Base-by-base conservation (phyloP, 176 grass and related monocot species). In the Zea luxurians region DNA sequence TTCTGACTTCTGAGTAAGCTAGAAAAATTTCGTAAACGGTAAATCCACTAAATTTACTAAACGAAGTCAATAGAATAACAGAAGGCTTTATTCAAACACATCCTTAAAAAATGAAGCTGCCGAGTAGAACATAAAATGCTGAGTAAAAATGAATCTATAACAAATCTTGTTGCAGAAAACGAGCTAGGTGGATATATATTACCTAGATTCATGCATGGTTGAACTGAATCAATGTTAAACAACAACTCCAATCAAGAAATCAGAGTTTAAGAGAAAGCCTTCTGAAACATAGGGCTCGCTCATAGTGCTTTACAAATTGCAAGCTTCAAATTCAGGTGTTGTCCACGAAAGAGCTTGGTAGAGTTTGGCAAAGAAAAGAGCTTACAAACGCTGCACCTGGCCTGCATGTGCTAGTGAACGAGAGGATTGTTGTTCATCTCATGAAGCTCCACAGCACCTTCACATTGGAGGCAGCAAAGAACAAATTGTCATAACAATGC, bases 391-490 rank as follows among this genome's bases (percentile, higher is more conserved):
- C 13, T 40, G 53, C 52, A 38, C 34, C 67, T 2, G 0, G 17
- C 37, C 71, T 76, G 41, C 47, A 48, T 7, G 45, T 42, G 8
- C 59, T 17, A 61, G 41, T n/a, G 34, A 78, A 60, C 4, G 2
- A 69, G 75, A 36, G 0, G 15, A 35, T 37, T 5, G 7, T 54
- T 16, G 37, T 83, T 44, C 27, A 18, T 34, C 42, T 89, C 76
- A 89, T 55, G 83, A 83, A 45, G 83, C 76, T 77, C 83, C 86
- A 50, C 90, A 92, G 7, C 90, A 92, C 77, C 83, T 89, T 74
- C 61, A 92, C 11, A 74, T 67, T 72, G 48, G 47, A 76, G n/a
- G 37, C 54, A 83, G 37, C 16, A 53, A 44, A 37, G 37, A 54
- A 43, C 27, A 45, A 67, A 11, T 16, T 47, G 69, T 61, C 34